Percentiles rank a stretch among this genome's conserved stretches.
Evolutionary conservation across 331 rosid species (phyloP).

Genomic region (Quercus phellos): DNA sequence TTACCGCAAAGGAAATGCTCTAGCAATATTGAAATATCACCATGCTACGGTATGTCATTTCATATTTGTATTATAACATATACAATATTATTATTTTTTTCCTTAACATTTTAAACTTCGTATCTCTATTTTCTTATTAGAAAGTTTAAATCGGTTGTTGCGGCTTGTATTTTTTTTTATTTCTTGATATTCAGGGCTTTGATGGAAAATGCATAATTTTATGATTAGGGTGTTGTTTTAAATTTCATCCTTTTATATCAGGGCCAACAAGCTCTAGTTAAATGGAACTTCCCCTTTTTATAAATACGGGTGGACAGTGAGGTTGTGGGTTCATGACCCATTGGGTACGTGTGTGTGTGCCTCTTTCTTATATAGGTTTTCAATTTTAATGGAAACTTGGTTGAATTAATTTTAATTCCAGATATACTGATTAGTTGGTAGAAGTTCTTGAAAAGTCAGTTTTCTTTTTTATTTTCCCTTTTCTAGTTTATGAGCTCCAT

Average conservation of each 20-base stretch:
- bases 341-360: background rate
- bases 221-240: background rate
- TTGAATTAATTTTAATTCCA: background rate
- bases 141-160: background rate
- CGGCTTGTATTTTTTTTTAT: background rate
- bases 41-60: slow-evolving; percentile 57
- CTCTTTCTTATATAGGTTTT: background rate
- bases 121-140: background rate
- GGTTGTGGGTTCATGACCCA: background rate
- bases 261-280: background rate
- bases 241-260: background rate
- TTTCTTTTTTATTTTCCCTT: background rate
- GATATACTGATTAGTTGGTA: background rate
- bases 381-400: background rate
- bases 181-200: background rate
- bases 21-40: slow-evolving; percentile 87
- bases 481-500: background rate
- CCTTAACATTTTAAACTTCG: background rate
- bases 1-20: slow-evolving; percentile 74
- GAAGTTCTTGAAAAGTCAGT: background rate
- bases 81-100: background rate
- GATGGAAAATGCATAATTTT: background rate
- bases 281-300: background rate
- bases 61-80: slow-evolving; percentile 10
- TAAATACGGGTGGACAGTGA: background rate